Base-by-base conservation (phyloP, 495 filamentous ascomycete genomes). In the Neurospora hispaniola region DNA sequence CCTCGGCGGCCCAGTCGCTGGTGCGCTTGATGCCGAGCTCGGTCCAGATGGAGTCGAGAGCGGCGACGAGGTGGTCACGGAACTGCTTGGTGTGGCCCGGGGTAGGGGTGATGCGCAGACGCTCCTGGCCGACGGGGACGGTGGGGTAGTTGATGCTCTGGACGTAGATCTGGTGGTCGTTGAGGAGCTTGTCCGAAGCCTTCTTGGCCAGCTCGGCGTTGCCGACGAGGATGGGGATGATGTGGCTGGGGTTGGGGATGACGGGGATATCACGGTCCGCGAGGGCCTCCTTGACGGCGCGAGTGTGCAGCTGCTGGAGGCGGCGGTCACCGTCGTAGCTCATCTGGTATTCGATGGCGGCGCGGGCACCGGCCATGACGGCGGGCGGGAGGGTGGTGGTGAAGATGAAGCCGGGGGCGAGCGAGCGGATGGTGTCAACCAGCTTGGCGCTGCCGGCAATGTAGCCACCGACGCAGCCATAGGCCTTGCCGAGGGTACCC, bases 91-190 rank as follows among this genome's bases (percentile, higher is more conserved):
- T 89, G 79, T 99, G 96, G 42, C 96, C 96, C 0, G 96, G 96
- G 11, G 96, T 99, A 0, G 96, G 96, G 9, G 96, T 99, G 80
- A 99, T 92, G 75, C 96, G 91, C 70, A 99, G 88, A 41, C 96
- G 91, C 83, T 99, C 96, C 84, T 99, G 93, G 16, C 96, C 96
- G 6, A 95, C 92, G 2, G 96, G 96, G 2, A 99, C 96, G 71
- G 96, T 99, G 8, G 96, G 96, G 83, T 98, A 99, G 84, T 99
- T 99, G 87, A 99, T 98, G 72, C 93, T 93, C 82, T 99, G 96
- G 16, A 99, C 96, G 78, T 99, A 98, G 81, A 99, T 98, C 68
- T 89, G 89, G 82, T 96, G 90, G 72, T 96, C 89, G 73, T 93
- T 89, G 10, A 99, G 85, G 8, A 97, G 89, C 79, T 94, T 88